A percentile compares a stretch with the other conserved stretches of the same genome.
These are phyloP conservation scores for Monilinia laxa DNA, from an alignment of 2,329 filamentous ascomycete species.

Conservation along the genomic window DNA sequence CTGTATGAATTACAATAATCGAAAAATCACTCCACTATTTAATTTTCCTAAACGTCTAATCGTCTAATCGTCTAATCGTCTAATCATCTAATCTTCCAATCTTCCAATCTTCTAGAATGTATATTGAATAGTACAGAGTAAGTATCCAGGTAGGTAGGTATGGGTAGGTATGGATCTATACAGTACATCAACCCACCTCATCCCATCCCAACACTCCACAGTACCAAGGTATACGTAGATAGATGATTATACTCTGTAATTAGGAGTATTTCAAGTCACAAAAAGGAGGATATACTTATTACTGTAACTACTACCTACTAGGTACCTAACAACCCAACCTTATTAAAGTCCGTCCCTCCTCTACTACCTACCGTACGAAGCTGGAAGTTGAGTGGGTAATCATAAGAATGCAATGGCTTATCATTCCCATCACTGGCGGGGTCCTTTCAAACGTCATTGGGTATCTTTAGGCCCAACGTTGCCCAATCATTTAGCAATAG, in stretches of 20 bases:
- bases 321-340: too few relatives aligned
- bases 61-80: slow-evolving; percentile 18
- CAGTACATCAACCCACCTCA: background rate
- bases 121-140: too few relatives aligned
- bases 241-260: too few relatives aligned
- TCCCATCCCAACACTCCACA: background rate
- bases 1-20: too few relatives aligned
- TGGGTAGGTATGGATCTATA: too few relatives aligned
- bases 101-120: slow-evolving; percentile 9
- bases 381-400: too few relatives aligned
- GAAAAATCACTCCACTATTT: slow-evolving; percentile 1
- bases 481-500: slow-evolving; percentile 7
- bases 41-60: background rate
- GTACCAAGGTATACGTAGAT: background rate
- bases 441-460: slow-evolving; percentile 13
- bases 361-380: too few relatives aligned
- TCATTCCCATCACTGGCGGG: slow-evolving; percentile 5
- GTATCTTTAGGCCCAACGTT: slow-evolving; percentile 10
- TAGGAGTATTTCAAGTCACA: background rate
- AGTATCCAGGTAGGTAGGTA: too few relatives aligned
- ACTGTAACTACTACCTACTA: too few relatives aligned
- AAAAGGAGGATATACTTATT: too few relatives aligned
- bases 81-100: too few relatives aligned
- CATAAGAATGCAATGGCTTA: background rate
- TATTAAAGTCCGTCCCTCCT: too few relatives aligned